Conservation (phyloP, 2,329 filamentous ascomycete species). For the Verticillium alfalfae region DNA sequence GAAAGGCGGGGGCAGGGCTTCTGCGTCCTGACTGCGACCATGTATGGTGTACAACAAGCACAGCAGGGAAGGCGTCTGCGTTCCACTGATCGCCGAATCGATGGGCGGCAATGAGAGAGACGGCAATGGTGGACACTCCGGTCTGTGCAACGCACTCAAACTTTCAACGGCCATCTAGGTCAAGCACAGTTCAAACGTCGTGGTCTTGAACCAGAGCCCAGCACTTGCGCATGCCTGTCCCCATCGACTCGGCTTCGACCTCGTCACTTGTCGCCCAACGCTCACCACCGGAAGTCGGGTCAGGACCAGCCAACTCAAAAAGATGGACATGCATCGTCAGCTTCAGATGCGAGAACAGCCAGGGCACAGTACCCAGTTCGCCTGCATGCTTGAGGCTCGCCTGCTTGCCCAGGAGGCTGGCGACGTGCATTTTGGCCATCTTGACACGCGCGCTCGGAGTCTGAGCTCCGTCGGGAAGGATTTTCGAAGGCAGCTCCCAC, state of each 20-base stretch:
- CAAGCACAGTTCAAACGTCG: background rate
- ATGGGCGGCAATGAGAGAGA: background rate
- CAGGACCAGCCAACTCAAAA: slow-evolving; percentile 27
- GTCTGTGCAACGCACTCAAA: background rate
- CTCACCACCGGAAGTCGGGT: background rate
- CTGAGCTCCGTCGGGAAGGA: slow-evolving; percentile 21
- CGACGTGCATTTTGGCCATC: slow-evolving; percentile 28
- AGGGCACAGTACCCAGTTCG: slow-evolving; percentile 48
- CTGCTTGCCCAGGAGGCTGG: slow-evolving; percentile 15
- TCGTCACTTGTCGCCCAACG: slow-evolving; percentile 32
- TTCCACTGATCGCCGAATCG: background rate
- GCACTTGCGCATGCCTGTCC: slow-evolving; percentile 54
- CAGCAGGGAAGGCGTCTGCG: background rate
- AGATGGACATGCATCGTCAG: slow-evolving; percentile 53
- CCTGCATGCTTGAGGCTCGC: slow-evolving; percentile 21
- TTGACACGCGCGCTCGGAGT: slow-evolving; percentile 24
- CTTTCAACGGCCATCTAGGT: background rate
- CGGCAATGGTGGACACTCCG: background rate
- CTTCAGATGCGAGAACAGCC: slow-evolving; percentile 52
- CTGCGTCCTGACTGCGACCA: too few species aligned
- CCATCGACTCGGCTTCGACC: slow-evolving; percentile 48
- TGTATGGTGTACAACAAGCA: too few species aligned
- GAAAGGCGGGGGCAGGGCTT: too few species aligned
- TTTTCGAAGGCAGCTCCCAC: slow-evolving; percentile 50
- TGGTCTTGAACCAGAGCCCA: slow-evolving; percentile 36